Evolutionary conservation across 2,329 filamentous ascomycete genomes (phyloP).

Genomic region (Sarocladiaceae sp.): DNA sequence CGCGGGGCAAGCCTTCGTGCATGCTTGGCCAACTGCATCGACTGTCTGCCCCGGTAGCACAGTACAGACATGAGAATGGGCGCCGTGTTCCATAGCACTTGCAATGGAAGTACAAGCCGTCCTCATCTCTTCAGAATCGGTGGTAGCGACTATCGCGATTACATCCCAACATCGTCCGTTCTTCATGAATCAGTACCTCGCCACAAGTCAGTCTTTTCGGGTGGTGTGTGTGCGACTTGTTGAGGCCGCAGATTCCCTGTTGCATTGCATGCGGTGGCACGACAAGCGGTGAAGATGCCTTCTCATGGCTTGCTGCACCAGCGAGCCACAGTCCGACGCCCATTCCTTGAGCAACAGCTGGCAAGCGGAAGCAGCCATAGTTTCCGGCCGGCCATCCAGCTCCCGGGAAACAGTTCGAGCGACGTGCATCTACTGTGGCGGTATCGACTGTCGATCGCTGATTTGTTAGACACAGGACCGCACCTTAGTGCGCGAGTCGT

Average conservation of each 20-base stretch:
- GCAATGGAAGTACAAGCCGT: too few species aligned
- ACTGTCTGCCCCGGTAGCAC: too few species aligned
- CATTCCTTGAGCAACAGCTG: not conserved
- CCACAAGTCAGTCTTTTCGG: not conserved
- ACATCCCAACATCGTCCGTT: not conserved
- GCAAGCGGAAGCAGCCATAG: not conserved
- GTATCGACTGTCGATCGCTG: not conserved
- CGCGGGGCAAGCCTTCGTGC: too few species aligned
- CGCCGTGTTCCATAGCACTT: too few species aligned
- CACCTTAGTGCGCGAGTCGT: not conserved
- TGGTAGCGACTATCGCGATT: too few species aligned
- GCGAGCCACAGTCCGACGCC: not conserved
- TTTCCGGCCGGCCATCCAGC: not conserved
- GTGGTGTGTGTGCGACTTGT: not conserved
- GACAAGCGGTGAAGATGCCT: conserved; percentile 7
- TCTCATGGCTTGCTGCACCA: not conserved
- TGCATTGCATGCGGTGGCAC: conserved; percentile 6
- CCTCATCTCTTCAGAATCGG: too few species aligned
- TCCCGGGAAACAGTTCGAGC: conserved; percentile 5
- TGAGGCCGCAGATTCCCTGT: not conserved
- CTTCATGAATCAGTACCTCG: too few species aligned
- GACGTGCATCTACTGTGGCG: not conserved
- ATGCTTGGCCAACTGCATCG: too few species aligned
- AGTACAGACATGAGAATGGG: too few species aligned
- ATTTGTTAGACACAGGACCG: not conserved